Evolutionary conservation across 73 alveolate species (phyloP), one percentile per base, ranked within the genome.

Genomic region (Chromera velia): DNA sequence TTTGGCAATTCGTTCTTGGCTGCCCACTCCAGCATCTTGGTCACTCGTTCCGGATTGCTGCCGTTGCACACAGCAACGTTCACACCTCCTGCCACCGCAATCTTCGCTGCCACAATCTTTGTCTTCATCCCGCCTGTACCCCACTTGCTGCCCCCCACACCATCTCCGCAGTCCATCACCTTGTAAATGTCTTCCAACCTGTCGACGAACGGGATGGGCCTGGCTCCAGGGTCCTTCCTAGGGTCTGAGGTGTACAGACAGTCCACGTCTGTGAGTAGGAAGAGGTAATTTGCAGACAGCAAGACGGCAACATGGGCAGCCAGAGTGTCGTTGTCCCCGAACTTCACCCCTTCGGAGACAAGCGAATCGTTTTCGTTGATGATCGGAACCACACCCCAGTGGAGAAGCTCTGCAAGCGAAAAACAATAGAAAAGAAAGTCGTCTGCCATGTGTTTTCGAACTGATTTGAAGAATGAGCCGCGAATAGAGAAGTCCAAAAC

Each of bases 161-260:
- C 55, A 13, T 40, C 55, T 13, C 13, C 22, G 22, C 22, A 7
- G n/a, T n/a, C n/a, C 55, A 40, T 40, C 22, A 40, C 22, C 13
- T 13, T 4, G 55, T 40, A 13, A 13, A 40, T 4, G 55, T 40
- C 55, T 4, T 40, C 55, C 22, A 40, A 7, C 22, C 13, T 40
- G 22, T 40, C 55, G 22, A 40, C 55, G 22, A 7, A 49, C 28
- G 28, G 73, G 72, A 79, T 70, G n/a, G 85, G 85, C 48, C 69
- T 70, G 47, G 85, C 85, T 18, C 48, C 79, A 0, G 79, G 78
- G 72, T 78, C 45, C 28, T 66, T 70, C 28, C 85, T 71, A 27
- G 85, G 85, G 73, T 78, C 69, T 26, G 85, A 71, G 32, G 85
- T 78, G 67, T 78, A 78, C 34, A 78, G 72, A 73, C 77, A 78